Conservation (phyloP, 768 basidiomycete species). For the Pholiota molesta region DNA sequence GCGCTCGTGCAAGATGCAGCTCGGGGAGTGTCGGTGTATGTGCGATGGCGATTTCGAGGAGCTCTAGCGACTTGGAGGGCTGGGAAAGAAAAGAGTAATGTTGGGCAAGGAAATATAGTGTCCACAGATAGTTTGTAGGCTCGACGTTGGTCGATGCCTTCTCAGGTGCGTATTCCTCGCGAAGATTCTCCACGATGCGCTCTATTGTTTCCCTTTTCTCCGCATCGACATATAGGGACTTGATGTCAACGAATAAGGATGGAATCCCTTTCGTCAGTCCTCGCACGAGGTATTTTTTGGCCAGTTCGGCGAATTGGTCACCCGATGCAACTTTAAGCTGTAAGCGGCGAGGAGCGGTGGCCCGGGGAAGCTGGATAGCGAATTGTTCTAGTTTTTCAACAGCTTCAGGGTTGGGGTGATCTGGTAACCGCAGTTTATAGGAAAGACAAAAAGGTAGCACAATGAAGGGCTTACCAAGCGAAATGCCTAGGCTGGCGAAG, state of each 20-base stretch:
- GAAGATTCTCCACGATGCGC: conserved; percentile 59
- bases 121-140: conserved; percentile 91
- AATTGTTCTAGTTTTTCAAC: conserved; percentile 63
- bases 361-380: conserved; percentile 61
- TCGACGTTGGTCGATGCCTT: conserved; percentile 38
- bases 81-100: conserved; percentile 74
- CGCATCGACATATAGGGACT: conserved; percentile 71
- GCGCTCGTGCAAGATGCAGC: conserved; percentile 78
- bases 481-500: conserved; percentile 64
- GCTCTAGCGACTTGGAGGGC: conserved; percentile 53
- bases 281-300: conserved; percentile 65
- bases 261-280: conserved; percentile 87
- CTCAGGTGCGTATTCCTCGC: conserved; percentile 35
- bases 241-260: conserved; percentile 91
- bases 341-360: conserved; percentile 73
- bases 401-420: conserved; percentile 54
- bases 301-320: conserved; percentile 67
- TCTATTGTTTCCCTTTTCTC: conserved; percentile 72
- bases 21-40: conserved; percentile 97
- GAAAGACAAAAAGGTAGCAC: not conserved
- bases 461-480: conserved; percentile 52
- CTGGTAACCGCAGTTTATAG: conserved; percentile 36
- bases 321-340: conserved; percentile 69
- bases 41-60: conserved; percentile 65
- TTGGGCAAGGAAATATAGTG: conserved; percentile 92